Evolutionary conservation across 495 filamentous ascomycete species (phyloP), one percentile per base, ranked within the genome.

Genomic region (Jackrogersella minutella): DNA sequence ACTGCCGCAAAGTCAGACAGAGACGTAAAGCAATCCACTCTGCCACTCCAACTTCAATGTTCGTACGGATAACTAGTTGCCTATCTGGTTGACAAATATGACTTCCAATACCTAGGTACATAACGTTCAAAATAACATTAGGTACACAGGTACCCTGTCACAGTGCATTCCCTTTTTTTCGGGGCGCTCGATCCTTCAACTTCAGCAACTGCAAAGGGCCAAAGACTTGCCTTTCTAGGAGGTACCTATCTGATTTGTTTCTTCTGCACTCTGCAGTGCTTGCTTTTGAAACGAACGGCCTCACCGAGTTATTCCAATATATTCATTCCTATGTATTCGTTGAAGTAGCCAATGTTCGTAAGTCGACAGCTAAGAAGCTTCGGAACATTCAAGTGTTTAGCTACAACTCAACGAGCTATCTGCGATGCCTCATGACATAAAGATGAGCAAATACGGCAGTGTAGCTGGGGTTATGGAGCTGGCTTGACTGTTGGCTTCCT

Each of bases 161-260:
- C 64, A 57, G 64, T 57, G 57, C 37, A 37, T 37, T 67, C 64
- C 36, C 44, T 50, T 50, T 44, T 62, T 53, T n/a, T n/a, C n/a
- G 36, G 36, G 36, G 36, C 28, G 22, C 50, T 53, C n/a, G 52
- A 62, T 67, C 64, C 64, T 67, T 56, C 52, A 60, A 17, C 64
- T 67, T 56, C 52, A 60, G 21, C 26, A 66, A 11, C 58, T 19
- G 17, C 21, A 7, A 10, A 17, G 33, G 22, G 41, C 34, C 47
- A 43, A 22, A 13, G 37, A 31, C n/a, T n/a, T n/a, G n/a, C n/a
- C n/a, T n/a, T n/a, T n/a, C n/a, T n/a, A n/a, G n/a, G n/a, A n/a
- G n/a, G n/a, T 22, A 10, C 33, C 34, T 49, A 24, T 41, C 51
- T 19, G 36, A 28, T 13, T 44, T 14, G n/a, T 17, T 44, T 36